A percentile compares a stretch with the other conserved stretches of the same genome.
Evolutionary conservation across 768 basidiomycete species (phyloP).

Genomic region (Tremella fuciformis): DNA sequence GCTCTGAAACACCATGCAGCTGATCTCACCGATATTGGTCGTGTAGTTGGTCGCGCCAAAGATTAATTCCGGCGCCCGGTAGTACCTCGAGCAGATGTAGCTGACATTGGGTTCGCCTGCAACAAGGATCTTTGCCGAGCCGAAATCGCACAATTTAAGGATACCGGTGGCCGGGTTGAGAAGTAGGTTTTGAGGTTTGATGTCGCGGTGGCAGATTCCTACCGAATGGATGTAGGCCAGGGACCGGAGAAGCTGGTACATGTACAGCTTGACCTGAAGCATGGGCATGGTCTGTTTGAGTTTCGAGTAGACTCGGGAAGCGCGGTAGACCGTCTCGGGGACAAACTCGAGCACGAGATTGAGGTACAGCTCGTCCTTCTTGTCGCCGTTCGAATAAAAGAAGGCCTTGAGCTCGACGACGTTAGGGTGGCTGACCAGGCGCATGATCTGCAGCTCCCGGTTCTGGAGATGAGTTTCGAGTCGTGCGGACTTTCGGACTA

Average conservation of each 20-base stretch:
- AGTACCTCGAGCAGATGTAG: constrained; percentile 99
- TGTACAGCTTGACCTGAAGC: constrained; percentile 99
- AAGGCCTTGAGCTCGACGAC: constrained; percentile 97
- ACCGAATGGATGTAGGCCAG: constrained; percentile 99
- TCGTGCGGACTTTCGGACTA: constrained; percentile 33
- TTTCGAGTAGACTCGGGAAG: constrained; percentile 97
- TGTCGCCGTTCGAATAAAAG: constrained; percentile 99
- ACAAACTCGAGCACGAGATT: constrained; percentile 99
- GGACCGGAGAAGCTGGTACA: constrained; percentile 92
- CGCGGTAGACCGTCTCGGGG: constrained; percentile 98
- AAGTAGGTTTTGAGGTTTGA: constrained; percentile 98
- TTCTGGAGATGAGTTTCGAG: constrained; percentile 60
- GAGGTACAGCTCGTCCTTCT: constrained; percentile 99
- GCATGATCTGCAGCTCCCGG: constrained; percentile 99
- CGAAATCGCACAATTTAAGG: constrained; percentile 97
- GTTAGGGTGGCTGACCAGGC: constrained; percentile 91
- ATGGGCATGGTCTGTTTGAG: constrained; percentile 99
- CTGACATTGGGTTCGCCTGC: constrained; percentile 98
- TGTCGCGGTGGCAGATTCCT: constrained; percentile 99
- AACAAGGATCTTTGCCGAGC: constrained; percentile 96
- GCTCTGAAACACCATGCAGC: constrained; percentile 5
- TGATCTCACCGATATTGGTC: constrained; percentile 85
- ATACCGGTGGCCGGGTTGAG: constrained; percentile 96
- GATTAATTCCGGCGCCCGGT: constrained; percentile 97
- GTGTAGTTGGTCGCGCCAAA: constrained; percentile 99